phyloP scores from a whole-genome alignment of 768 basidiomycete genomes.

The Tylopilus subfusipes region DNA sequence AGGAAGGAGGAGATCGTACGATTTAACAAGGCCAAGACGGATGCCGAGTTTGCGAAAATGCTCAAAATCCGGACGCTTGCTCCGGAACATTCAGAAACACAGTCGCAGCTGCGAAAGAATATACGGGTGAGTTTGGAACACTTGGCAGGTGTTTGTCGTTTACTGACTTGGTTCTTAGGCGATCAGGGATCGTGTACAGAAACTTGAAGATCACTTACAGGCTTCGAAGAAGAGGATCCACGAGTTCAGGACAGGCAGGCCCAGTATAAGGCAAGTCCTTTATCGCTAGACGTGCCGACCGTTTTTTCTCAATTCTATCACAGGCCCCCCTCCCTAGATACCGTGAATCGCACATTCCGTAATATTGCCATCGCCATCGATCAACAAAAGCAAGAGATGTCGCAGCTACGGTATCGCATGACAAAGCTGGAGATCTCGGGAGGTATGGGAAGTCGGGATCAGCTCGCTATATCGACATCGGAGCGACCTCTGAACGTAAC shows the following conservation, averaged over 20 bases:
- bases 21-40: constrained; percentile 73
- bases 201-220: constrained; percentile 73
- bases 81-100: constrained; percentile 84
- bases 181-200: constrained; percentile 70
- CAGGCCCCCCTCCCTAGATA: constrained; percentile 83
- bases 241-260: constrained; percentile 57
- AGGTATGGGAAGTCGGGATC: constrained; percentile 34
- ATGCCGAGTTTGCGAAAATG: constrained; percentile 76
- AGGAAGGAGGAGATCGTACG: constrained; percentile 80
- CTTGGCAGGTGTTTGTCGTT: background rate
- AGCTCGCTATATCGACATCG: constrained; percentile 38
- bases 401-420: constrained; percentile 49
- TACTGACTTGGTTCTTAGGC: constrained; percentile 38
- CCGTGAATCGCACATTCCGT: constrained; percentile 75
- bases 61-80: constrained; percentile 73
- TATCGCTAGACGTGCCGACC: background rate
- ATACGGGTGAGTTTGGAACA: constrained; percentile 52
- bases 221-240: constrained; percentile 66
- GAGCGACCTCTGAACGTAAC: constrained; percentile 45
- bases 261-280: constrained; percentile 53
- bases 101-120: constrained; percentile 66
- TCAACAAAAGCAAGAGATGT: constrained; percentile 56
- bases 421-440: constrained; percentile 44
- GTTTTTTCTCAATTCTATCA: background rate
- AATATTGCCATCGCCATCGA: constrained; percentile 76